phyloP scores from a whole-genome alignment of 23 red algal genomes.

The Gracilaria domingensis region DNA sequence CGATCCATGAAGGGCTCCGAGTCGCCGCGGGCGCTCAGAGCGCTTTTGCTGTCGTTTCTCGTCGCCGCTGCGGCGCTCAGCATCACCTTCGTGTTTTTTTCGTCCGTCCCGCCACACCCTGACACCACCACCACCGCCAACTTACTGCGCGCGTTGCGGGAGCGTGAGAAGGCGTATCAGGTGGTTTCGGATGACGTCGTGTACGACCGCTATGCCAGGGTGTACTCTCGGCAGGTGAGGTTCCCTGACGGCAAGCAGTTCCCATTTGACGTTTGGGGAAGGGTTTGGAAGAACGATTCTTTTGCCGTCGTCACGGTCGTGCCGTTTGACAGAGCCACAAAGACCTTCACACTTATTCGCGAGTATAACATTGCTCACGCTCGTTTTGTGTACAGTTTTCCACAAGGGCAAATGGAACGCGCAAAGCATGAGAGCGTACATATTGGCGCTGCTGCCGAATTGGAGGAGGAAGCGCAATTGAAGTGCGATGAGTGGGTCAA shows the following conservation, averaged over 20 bases:
- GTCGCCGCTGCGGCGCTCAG: constrained; percentile 1
- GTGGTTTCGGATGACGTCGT: constrained; percentile 59
- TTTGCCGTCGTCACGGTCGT: constrained; percentile 73
- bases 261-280: constrained; percentile 61
- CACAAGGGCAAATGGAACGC: constrained; percentile 61
- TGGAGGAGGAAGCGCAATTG: constrained; percentile 73
- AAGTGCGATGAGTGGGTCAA: constrained; percentile 60
- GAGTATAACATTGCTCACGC: constrained; percentile 76
- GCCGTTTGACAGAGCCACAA: constrained; percentile 54
- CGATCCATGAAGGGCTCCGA: constrained; percentile 26
- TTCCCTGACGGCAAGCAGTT: constrained; percentile 49
- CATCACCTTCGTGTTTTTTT: constrained; percentile 1
- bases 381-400: constrained; percentile 63
- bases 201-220: constrained; percentile 71
- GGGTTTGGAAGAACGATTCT: constrained; percentile 76
- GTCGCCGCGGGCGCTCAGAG: constrained; percentile 1
- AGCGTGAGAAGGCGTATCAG: constrained; percentile 18
- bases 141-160: constrained; percentile 30
- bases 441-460: constrained; percentile 60
- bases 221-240: constrained; percentile 58
- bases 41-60: constrained; percentile 13
- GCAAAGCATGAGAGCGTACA: constrained; percentile 43
- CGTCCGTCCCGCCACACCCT: neutral
- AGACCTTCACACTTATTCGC: constrained; percentile 71
- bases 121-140: constrained; percentile 41